These are phyloP conservation scores for Articulospora tetracladia DNA, from an alignment of 495 filamentous ascomycete genomes.

Conservation along the genomic window DNA sequence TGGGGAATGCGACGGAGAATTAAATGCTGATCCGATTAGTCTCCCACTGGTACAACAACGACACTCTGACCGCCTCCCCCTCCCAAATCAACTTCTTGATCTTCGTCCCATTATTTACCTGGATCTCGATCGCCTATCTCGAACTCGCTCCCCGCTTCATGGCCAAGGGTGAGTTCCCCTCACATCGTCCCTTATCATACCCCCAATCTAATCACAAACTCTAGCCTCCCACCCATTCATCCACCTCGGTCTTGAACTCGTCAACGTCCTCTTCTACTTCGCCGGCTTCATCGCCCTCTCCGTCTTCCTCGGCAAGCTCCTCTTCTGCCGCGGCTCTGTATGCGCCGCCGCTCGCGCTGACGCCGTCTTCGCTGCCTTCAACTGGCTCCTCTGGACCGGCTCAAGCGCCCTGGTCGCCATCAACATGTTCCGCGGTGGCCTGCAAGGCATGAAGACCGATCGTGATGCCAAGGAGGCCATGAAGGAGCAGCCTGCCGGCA, in stretches of 20 bases:
- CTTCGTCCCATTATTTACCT: constrained; percentile 62
- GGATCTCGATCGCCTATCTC: constrained; percentile 63
- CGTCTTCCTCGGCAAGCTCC: constrained; percentile 53
- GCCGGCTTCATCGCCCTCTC: constrained; percentile 70
- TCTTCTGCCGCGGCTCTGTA: constrained; percentile 48
- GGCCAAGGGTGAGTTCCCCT: constrained; percentile 30
- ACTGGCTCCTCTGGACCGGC: constrained; percentile 39
- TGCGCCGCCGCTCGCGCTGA: constrained; percentile 45
- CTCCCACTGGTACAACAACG: constrained; percentile 46
- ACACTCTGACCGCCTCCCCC: constrained; percentile 42
- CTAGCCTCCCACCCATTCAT: constrained; percentile 50
- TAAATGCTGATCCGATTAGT: constrained; percentile 29
- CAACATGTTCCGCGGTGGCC: constrained; percentile 35
- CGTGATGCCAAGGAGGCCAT: constrained; percentile 24
- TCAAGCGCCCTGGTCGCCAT: constrained; percentile 31
- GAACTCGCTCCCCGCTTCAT: constrained; percentile 54
- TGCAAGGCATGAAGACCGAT: constrained; percentile 20
- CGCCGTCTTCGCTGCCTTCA: constrained; percentile 41
- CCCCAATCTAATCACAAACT: neutral
- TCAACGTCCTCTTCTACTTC: constrained; percentile 81
- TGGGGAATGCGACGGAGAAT: neutral
- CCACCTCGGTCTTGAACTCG: constrained; percentile 56
- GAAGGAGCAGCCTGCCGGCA: constrained; percentile 11
- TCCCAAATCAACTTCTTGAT: constrained; percentile 68
- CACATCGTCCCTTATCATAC: neutral